A percentile compares a stretch with the other conserved stretches of the same genome.
Conservation (phyloP, 2,329 filamentous ascomycete genomes). For the Tetracladium maxilliforme region DNA sequence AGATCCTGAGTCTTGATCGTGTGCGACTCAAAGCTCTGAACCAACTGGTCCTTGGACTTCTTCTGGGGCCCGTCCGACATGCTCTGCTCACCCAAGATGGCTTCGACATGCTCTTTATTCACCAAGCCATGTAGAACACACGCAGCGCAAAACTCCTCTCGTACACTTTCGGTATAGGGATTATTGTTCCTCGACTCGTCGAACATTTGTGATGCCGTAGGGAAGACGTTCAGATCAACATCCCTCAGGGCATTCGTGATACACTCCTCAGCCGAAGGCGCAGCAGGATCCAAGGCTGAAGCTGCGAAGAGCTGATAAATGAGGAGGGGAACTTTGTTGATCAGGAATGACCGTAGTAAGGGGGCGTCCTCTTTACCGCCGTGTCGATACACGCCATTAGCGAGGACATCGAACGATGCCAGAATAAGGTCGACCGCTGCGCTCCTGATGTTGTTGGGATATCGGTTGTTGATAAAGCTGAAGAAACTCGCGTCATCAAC, state of each 20-base stretch:
- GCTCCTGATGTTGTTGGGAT: constrained; percentile 67
- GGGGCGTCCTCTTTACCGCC: constrained; percentile 47
- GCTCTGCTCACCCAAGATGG: constrained; percentile 70
- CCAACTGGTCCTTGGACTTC: constrained; percentile 63
- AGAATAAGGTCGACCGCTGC: constrained; percentile 73
- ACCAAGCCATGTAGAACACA: constrained; percentile 84
- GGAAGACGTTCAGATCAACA: constrained; percentile 47
- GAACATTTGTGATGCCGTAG: constrained; percentile 49
- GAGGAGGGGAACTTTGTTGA: constrained; percentile 54
- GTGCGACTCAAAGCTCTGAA: constrained; percentile 65
- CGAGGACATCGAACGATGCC: constrained; percentile 78
- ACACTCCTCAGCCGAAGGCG: constrained; percentile 50
- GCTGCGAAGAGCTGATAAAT: constrained; percentile 43
- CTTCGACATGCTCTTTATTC: constrained; percentile 60
- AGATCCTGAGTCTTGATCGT: constrained; percentile 61
- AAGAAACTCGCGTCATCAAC: constrained; percentile 70
- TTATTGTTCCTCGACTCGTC: constrained; percentile 37
- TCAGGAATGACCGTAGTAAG: constrained; percentile 72
- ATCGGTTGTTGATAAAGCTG: constrained; percentile 71
- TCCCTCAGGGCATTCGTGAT: constrained; percentile 50
- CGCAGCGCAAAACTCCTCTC: constrained; percentile 75
- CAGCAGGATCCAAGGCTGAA: constrained; percentile 40
- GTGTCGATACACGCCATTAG: constrained; percentile 67
- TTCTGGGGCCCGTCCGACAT: constrained; percentile 65
- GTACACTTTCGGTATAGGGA: constrained; percentile 48